Evolutionary conservation across 192 early-diverging fungal species (phyloP).

Genomic region (Spizellomyces sp.): DNA sequence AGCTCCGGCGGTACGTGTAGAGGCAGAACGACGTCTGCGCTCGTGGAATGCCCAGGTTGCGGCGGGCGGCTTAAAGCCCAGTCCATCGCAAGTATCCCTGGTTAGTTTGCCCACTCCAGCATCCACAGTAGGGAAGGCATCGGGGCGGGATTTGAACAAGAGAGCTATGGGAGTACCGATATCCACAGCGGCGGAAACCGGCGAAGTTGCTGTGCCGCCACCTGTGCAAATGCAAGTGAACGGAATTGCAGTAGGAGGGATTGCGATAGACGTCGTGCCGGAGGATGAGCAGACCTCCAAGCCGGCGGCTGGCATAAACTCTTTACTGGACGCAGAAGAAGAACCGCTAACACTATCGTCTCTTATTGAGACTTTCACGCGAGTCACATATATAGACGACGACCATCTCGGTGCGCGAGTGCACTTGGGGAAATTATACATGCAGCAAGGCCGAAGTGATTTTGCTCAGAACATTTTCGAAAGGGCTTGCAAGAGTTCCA

Average conservation of each 20-base stretch:
- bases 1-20: constrained; percentile 29
- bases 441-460: constrained; percentile 13
- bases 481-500: constrained; percentile 41
- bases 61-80: background rate
- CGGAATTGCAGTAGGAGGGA: background rate
- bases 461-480: constrained; percentile 47
- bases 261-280: too few species aligned
- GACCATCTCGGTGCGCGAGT: constrained; percentile 50
- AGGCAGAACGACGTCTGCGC: constrained; percentile 27
- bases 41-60: constrained; percentile 11
- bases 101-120: constrained; percentile 5
- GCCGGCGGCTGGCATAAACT: background rate
- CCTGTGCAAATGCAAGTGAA: constrained; percentile 5
- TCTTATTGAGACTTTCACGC: constrained; percentile 34
- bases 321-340: constrained; percentile 16
- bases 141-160: background rate
- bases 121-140: background rate
- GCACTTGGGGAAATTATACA: constrained; percentile 44
- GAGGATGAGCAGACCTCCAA: too few species aligned
- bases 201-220: background rate
- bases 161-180: background rate
- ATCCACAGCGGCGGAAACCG: background rate
- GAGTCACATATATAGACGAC: constrained; percentile 42
- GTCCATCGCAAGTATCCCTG: constrained; percentile 10
- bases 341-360: constrained; percentile 33